Base-by-base conservation (phyloP, 352 stramenopile species). In the Phytophthora tentaculata region DNA sequence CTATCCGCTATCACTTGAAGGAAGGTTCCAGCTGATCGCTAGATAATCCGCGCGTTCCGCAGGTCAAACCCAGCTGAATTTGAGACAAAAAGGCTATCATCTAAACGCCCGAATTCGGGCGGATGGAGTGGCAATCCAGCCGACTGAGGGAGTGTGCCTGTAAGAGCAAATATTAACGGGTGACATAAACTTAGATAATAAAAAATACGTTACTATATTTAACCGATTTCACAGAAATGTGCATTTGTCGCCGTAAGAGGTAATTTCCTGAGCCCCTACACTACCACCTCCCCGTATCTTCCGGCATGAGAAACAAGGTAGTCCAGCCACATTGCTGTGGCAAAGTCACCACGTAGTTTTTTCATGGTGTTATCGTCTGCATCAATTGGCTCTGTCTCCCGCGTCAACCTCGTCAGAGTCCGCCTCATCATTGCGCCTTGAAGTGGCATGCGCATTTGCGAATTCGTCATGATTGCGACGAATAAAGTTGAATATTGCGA, bases 51-150 rank as follows among this genome's bases (percentile, higher is more conserved):
- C n/a, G n/a, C 43, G 45, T 52, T 52, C 22, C 45, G 14, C 45
- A 52, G 10, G 45, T 10, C 45, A 20, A 32, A 35, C 39, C 24
- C 48, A 54, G 48, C 24, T 3, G 48, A 39, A 39, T 54, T 19
- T 23, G 10, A 49, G 45, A 23, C 45, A 23, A n/a, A 52, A 32
- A 13, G 5, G 20, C 45, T 52, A 52, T 52, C 45, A 19, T 19
- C 22, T 19, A 52, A 32, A 23, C 23, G 24, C 48, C 48, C 24
- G 24, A 54, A 54, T 54, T 41, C 19, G 48, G 16, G 48, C 48
- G 14, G 24, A 28, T 39, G 19, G 48, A 26, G 48, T 12, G 32
- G 23, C 32, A n/a, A 54, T 54, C 13, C 24, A 37, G 22, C 45
- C 8, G 24, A 54, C 39, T 20, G 23, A 54, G 12, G 3, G 24